Evolutionary conservation across 257 asterid genomes (phyloP), one percentile per base, ranked within the genome.

Genomic region (Jasminum sambac): DNA sequence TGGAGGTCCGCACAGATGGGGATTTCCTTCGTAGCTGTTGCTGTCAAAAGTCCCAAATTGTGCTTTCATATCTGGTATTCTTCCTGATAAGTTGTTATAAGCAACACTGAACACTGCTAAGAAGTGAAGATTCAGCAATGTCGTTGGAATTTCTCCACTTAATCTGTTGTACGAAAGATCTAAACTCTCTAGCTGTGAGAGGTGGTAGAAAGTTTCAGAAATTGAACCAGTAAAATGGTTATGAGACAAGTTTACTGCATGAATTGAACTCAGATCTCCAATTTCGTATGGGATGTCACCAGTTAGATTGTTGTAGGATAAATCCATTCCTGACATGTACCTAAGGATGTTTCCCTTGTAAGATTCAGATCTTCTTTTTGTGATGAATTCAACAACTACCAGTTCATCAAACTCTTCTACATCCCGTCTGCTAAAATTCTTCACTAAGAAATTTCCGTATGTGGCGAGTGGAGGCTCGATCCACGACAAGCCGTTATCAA

Each of bases 11-110:
- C 77, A 66, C n/a, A 73, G 72, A 65, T 58, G 5, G 5, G 60
- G 67, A 24, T 73, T 73, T 50, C 77, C 72, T 42, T 16, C 68
- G 26, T 65, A 73, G 42, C 68, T 73, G 61, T 19, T 66, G 2
- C 67, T 43, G 24, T 65, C 72, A 4, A 73, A 65, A 24, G 38
- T 65, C 11, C 66, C 77, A 66, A 65, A 73, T 41, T 73, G 50
- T 21, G 59, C 26, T 39, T 40, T 46, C 57, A 46, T 73, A 6
- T 73, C 26, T 7, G 72, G 72, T 2, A 16, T 1, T 5, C 36
- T 57, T 10, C 77, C 77, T 3, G 67, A 73, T 21, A 73, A 73
- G 63, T 73, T 73, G 26, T 73, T 73, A n/a, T 57, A 73, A 10
- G 72, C 68, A 17, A 73, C 77, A 40, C 61, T 64, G 77, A 72